These are phyloP conservation scores for Tulasnella sp. DNA, from an alignment of 768 basidiomycete genomes.

Conservation along the genomic window DNA sequence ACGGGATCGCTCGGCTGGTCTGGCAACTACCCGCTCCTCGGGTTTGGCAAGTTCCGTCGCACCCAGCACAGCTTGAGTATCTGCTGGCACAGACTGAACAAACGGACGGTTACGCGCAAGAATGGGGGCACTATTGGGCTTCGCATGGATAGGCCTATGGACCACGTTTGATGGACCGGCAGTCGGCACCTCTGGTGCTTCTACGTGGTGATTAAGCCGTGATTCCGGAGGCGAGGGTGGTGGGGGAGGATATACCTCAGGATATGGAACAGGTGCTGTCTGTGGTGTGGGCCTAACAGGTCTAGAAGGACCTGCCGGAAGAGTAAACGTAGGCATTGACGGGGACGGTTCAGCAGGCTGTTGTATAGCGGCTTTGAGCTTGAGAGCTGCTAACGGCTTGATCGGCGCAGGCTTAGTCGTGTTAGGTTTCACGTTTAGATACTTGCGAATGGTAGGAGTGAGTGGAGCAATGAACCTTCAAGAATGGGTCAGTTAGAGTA, in stretches of 20 bases:
- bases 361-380: not conserved
- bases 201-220: not conserved
- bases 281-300: conserved; percentile 1
- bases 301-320: not conserved
- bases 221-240: not conserved
- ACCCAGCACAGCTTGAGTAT: no score
- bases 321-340: not conserved
- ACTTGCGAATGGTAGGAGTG: conserved; percentile 64
- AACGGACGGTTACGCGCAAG: no score
- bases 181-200: no score
- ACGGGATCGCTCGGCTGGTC: no score
- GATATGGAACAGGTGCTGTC: not conserved
- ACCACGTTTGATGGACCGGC: no score
- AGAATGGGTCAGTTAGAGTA: conserved; percentile 9
- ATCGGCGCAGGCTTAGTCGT: not conserved
- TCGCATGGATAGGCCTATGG: no score
- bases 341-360: not conserved
- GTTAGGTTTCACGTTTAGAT: conserved; percentile 41
- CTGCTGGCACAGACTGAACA: no score
- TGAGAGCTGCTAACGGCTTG: not conserved
- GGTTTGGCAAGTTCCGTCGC: no score
- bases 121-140: no score
- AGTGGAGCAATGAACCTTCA: conserved; percentile 59
- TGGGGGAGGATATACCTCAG: not conserved
- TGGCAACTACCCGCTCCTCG: no score